Evolutionary conservation across 1,139 yeast genomes (phyloP).

Genomic region (Groenewaldozyma sp.): DNA sequence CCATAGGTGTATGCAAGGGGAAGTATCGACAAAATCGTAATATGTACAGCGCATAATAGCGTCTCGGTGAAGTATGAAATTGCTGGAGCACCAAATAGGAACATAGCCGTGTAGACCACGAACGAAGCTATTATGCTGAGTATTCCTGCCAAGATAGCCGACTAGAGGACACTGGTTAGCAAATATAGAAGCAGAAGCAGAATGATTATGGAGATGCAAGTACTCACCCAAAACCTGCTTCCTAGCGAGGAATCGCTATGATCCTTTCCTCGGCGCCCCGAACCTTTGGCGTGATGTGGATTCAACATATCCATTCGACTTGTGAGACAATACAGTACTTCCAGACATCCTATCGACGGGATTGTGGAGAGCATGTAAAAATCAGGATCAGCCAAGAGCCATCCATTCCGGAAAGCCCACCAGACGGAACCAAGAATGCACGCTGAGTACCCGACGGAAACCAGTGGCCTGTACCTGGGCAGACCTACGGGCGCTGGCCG

Average conservation of each 20-base stretch:
- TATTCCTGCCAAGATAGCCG: not conserved
- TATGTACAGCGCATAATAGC: constrained; percentile 52
- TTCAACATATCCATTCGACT: no score
- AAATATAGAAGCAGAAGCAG: not conserved
- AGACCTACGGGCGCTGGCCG: no score
- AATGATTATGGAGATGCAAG: no score
- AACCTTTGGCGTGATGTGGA: no score
- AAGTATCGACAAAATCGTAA: constrained; percentile 50
- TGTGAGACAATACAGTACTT: no score
- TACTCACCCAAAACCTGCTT: not conserved
- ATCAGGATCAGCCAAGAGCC: not conserved
- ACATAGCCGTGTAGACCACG: constrained; percentile 38
- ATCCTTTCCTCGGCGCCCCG: no score
- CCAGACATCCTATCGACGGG: no score
- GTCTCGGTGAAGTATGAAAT: constrained; percentile 50
- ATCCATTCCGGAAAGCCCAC: not conserved
- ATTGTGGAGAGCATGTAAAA: no score
- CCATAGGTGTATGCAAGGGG: constrained; percentile 58
- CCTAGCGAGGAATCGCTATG: not conserved
- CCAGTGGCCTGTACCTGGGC: not conserved
- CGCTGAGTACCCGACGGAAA: not conserved
- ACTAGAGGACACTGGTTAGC: not conserved
- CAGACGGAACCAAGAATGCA: not conserved
- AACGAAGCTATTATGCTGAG: not conserved
- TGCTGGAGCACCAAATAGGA: constrained; percentile 85